Percentiles rank a stretch among this genome's conserved stretches.
These are phyloP conservation scores for Kickxella alabastrina DNA, from an alignment of 192 early-diverging fungal genomes.

Conservation along the genomic window DNA sequence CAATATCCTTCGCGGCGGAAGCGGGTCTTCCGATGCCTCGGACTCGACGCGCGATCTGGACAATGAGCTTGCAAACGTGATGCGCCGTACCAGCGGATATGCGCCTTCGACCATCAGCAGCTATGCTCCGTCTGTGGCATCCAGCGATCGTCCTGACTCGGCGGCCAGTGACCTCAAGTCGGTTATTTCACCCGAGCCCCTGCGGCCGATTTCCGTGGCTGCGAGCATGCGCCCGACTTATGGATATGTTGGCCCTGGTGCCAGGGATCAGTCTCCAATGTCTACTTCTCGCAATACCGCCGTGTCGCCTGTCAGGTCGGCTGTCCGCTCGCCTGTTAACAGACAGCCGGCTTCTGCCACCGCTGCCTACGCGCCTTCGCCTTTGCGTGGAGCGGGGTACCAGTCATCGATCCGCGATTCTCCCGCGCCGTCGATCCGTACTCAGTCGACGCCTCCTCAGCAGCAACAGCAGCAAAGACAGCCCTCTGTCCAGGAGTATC, in stretches of 20 bases:
- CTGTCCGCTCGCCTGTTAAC: constrained; percentile 11
- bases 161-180: constrained; percentile 33
- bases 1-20: constrained; percentile 32
- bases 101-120: constrained; percentile 40
- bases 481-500: too few species aligned
- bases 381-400: constrained; percentile 27
- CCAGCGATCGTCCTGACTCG: constrained; percentile 19
- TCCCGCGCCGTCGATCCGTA: constrained; percentile 6
- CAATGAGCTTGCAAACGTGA: constrained; percentile 46
- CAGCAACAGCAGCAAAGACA: too few species aligned
- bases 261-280: constrained; percentile 9
- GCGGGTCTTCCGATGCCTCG: constrained; percentile 15
- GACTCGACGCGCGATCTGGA: constrained; percentile 23
- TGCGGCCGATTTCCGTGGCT: constrained; percentile 7
- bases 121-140: constrained; percentile 17
- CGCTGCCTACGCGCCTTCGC: constrained; percentile 21
- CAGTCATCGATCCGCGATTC: constrained; percentile 30
- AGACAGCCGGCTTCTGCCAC: constrained; percentile 7
- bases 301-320: constrained; percentile 15
- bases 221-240: constrained; percentile 10
- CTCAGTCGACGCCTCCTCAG: neutral
- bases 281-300: constrained; percentile 9
- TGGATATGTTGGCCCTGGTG: neutral
- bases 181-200: constrained; percentile 18
- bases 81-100: constrained; percentile 48